A percentile compares a stretch with the other conserved stretches of the same genome.
Evolutionary conservation across 1,284 basidiomycete genomes (phyloP).

Genomic region (Boletus calvinii): DNA sequence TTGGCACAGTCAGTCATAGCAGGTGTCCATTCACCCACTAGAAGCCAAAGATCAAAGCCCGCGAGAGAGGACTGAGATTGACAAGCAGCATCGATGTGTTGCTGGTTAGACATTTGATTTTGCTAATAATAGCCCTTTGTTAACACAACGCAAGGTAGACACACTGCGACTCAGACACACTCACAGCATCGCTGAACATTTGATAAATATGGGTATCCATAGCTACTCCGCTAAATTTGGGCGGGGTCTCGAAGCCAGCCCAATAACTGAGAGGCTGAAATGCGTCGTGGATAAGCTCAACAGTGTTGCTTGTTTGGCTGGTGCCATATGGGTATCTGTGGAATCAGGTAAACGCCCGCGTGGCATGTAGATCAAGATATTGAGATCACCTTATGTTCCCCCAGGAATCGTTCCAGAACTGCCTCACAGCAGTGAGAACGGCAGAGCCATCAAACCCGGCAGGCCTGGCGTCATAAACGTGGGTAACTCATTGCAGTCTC

Average conservation of each 20-base stretch:
- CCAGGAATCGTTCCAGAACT: conserved; percentile 77
- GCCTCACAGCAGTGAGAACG: conserved; percentile 55
- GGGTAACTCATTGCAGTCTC: neutral
- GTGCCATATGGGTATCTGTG: conserved; percentile 59
- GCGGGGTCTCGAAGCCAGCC: conserved; percentile 64
- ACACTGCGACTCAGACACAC: conserved; percentile 19
- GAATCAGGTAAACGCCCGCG: conserved; percentile 3
- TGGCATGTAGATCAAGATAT: neutral
- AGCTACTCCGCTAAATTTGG: conserved; percentile 64
- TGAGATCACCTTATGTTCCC: conserved; percentile 65
- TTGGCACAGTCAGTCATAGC: conserved; percentile 85
- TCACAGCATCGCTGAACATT: conserved; percentile 66
- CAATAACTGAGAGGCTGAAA: conserved; percentile 80
- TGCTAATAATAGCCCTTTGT: conserved; percentile 42
- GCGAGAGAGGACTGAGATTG: conserved; percentile 45
- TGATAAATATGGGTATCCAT: conserved; percentile 87
- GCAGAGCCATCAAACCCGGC: conserved; percentile 64
- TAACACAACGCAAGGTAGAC: neutral
- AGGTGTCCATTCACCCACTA: conserved; percentile 86
- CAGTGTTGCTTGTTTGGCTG: conserved; percentile 54
- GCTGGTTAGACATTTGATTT: conserved; percentile 47
- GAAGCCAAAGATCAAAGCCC: conserved; percentile 63
- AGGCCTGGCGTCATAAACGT: conserved; percentile 51
- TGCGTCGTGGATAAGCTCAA: conserved; percentile 81
- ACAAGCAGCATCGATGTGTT: conserved; percentile 73